phyloP scores from a whole-genome alignment of 495 filamentous ascomycete genomes.

The Xylaria venustula region DNA sequence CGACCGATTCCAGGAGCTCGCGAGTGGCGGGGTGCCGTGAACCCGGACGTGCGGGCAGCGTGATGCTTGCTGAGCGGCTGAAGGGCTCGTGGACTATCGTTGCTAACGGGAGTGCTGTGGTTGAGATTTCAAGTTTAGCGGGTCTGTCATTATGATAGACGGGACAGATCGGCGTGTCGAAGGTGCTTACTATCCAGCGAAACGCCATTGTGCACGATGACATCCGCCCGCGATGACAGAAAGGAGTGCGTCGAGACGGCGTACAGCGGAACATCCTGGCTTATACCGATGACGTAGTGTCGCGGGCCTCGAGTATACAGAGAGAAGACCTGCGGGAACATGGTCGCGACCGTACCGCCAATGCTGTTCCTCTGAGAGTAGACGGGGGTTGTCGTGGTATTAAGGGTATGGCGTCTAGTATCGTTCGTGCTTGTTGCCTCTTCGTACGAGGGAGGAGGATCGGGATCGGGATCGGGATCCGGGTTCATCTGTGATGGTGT shows the following conservation, averaged over 20 bases:
- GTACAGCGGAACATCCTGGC: conserved; percentile 23
- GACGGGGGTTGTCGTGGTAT: not conserved
- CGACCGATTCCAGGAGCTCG: conserved; percentile 10
- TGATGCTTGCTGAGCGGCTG: conserved; percentile 1
- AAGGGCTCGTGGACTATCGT: conserved; percentile 3
- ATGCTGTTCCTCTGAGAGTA: not conserved
- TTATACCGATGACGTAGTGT: conserved; percentile 21
- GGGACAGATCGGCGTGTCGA: too few relatives aligned
- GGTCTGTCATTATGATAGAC: too few relatives aligned
- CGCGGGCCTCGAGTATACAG: conserved; percentile 17
- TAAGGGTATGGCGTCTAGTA: not conserved
- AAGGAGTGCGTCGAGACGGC: conserved; percentile 16
- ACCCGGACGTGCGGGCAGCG: conserved; percentile 13
- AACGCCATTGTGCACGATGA: conserved; percentile 26
- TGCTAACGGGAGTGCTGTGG: conserved; percentile 15
- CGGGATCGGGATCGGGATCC: not conserved
- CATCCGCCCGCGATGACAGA: conserved; percentile 12
- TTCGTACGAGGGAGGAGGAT: conserved; percentile 11
- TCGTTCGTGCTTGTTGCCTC: conserved; percentile 4
- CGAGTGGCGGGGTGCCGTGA: not conserved
- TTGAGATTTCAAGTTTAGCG: too few relatives aligned
- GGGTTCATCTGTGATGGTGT: too few relatives aligned
- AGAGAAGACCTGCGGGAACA: conserved; percentile 28
- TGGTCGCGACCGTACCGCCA: conserved; percentile 7
- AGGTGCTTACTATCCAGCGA: conserved; percentile 3